Conservation (phyloP, 2,329 filamentous ascomycete genomes). For the Colletotrichum sp. region DNA sequence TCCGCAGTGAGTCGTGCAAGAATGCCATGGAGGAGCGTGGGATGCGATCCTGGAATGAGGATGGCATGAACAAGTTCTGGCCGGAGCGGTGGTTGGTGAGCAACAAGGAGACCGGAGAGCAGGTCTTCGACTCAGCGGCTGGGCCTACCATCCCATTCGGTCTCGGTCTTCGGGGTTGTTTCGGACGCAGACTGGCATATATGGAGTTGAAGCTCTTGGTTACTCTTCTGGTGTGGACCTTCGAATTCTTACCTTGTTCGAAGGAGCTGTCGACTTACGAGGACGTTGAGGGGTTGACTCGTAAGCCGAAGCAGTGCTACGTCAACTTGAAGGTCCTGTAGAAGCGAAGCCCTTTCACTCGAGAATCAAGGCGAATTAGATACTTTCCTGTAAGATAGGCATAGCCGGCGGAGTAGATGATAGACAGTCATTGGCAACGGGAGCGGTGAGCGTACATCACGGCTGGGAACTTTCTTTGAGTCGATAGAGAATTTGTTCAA, state of each 20-base stretch:
- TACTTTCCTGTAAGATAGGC: not conserved
- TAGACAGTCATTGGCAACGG: not conserved
- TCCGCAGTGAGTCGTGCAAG: constrained; percentile 4
- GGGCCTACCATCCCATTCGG: constrained; percentile 30
- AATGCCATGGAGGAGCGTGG: not conserved
- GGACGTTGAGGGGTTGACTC: not conserved
- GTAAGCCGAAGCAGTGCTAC: not conserved
- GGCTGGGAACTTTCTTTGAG: not conserved
- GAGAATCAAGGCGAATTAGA: not conserved
- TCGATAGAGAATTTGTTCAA: not conserved
- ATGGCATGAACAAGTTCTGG: constrained; percentile 14
- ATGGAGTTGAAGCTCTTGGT: constrained; percentile 31
- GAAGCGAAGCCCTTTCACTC: not conserved
- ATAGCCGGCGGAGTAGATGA: not conserved
- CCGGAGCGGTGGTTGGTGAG: constrained; percentile 25
- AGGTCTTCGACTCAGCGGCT: constrained; percentile 25
- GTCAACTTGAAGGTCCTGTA: not conserved
- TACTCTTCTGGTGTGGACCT: constrained; percentile 31
- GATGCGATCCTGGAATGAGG: not conserved
- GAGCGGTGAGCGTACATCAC: not conserved
- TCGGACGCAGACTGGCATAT: constrained; percentile 30
- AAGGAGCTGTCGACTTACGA: not conserved
- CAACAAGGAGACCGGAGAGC: not conserved
- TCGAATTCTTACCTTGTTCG: constrained; percentile 21
- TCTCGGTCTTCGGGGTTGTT: constrained; percentile 28